Base-by-base conservation (phyloP, 2,329 filamentous ascomycete genomes). In the Cytospora piceicola region DNA sequence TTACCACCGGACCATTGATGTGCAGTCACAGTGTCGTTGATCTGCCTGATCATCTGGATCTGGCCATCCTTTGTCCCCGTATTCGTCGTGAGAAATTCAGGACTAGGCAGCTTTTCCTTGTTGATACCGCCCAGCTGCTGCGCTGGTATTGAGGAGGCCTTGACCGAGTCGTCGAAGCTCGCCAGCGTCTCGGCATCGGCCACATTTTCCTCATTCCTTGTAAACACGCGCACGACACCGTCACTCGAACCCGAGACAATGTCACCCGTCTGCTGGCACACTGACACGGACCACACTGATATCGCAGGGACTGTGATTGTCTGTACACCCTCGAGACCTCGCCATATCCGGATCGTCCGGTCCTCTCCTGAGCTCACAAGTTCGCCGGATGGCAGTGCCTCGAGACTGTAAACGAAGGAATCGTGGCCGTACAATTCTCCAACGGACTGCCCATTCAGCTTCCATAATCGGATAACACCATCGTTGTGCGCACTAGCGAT, bases 241-340 rank as follows among this genome's bases (percentile, higher is more conserved):
- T 99, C 95, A 75, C 94, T 99, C 32, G 94, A 90, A 36, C 94
- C 95, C 3, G 92, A 92, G n/a, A 93, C 92, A 67, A 99, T 94
- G 72, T 99, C 96, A 27, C 95, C 94, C 57, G 87, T 96, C 68
- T 92, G 88, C 0, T 83, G 74, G 73, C 92, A 95, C 14, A 87
- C 91, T n/a, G 93, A 91, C 22, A 99, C 93, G 17, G 88, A 84
- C 95, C 95, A 99, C 6, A 99, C 94, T 0, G 94, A 98, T 63
- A 98, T 96, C 12, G 95, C 95, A 14, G 95, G 95, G 73, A 97
- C 93, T 1, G 94, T 97, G 69, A 99, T 98, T 49, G 94, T 97
- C 77, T 99, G 95, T 55, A 97, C 80, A 75, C 94, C 98, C 64
- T 93, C 84, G 17, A 82, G 85, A 54, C 90, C 91, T 71, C 86